A percentile compares a stretch with the other conserved stretches of the same genome.
Conservation (phyloP, 345 rosid species). For the Brassica napus region Da-Ae NC_063447.1:53027001-53027500, state of each 20-base stretch:
- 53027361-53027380: neutral
- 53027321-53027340: constrained; percentile 23
- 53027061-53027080: neutral
- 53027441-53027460: too few species aligned
- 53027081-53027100: neutral
- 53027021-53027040: constrained; percentile 27
- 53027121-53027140: neutral
- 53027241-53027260: constrained; percentile 30
- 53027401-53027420: constrained; percentile 27
- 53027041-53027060: neutral
- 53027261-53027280: constrained; percentile 11
- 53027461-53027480: too few species aligned
- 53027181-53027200: constrained; percentile 12
- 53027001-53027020: constrained; percentile 27
- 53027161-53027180: constrained; percentile 19
- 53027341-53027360: neutral
- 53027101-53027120: constrained; percentile 1
- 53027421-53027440: too few species aligned
- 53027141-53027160: constrained; percentile 2
- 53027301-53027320: constrained; percentile 9
- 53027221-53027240: constrained; percentile 15
- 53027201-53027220: neutral
- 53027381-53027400: constrained; percentile 8
- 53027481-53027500: too few species aligned
- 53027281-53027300: constrained; percentile 7